Percentiles rank a stretch among this genome's conserved stretches.
Conservation (phyloP, 208 protist genomes). For the Trichomonas tenax region DNA sequence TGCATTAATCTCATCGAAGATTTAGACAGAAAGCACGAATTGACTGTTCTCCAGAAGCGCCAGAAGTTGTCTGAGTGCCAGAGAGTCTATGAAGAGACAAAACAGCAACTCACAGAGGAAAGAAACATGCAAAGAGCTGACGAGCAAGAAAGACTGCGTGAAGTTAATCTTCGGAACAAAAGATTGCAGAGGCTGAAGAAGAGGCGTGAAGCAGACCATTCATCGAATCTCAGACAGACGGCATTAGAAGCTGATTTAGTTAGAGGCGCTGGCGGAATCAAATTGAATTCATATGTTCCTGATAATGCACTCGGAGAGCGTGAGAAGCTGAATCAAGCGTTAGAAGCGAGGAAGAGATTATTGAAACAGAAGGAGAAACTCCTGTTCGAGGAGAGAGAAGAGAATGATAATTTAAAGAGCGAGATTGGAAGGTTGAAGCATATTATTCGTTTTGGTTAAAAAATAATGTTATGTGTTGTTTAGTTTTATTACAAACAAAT, state of each 20-base stretch:
- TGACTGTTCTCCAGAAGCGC: not conserved
- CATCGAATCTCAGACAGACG: not conserved
- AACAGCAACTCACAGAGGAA: not conserved
- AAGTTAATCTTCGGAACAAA: not conserved
- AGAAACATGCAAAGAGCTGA: not conserved
- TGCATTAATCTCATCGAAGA: not conserved
- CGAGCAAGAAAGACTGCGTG: not conserved
- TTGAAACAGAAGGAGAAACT: not conserved
- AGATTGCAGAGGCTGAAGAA: not conserved
- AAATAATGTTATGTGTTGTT: not conserved
- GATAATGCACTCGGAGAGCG: not conserved
- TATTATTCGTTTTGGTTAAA: not conserved
- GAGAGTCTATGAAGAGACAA: not conserved
- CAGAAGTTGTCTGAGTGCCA: not conserved
- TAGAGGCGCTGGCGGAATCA: not conserved
- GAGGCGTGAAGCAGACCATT: not conserved
- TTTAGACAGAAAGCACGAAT: not conserved
- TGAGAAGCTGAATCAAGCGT: not conserved
- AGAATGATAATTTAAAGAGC: not conserved
- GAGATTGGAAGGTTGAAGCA: not conserved
- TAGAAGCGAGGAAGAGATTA: not conserved
- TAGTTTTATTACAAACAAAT: not conserved
- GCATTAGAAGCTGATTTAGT: not conserved
- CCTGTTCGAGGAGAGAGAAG: not conserved
- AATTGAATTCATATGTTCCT: not conserved